Percentiles rank a stretch among this genome's conserved stretches.
Conservation (phyloP, 2,329 filamentous ascomycete genomes). For the Lasiodiplodia hormozganensis region DNA sequence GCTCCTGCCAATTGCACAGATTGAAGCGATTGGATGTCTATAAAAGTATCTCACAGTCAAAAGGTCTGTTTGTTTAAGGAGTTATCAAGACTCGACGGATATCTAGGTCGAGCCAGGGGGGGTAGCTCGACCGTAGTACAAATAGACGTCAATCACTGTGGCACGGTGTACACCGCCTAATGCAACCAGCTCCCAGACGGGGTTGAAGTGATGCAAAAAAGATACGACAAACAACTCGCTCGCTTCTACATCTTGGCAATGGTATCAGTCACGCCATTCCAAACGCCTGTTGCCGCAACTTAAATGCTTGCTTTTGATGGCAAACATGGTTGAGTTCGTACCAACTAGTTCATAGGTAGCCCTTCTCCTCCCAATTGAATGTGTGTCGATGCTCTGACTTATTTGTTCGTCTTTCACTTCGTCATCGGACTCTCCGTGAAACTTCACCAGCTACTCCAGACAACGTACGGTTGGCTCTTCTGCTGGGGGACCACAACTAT, state of each 20-base stretch:
- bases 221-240: not conserved
- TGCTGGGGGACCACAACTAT: no score
- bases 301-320: not conserved
- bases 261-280: not conserved
- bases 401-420: not conserved
- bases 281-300: not conserved
- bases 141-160: not conserved
- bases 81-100: not conserved
- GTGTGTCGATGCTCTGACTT: not conserved
- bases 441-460: not conserved
- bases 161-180: not conserved
- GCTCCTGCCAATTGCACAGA: not conserved
- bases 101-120: not conserved
- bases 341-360: not conserved
- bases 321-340: not conserved
- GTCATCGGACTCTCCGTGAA: not conserved
- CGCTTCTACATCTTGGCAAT: not conserved
- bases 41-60: not conserved
- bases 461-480: not conserved
- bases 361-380: not conserved
- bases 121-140: not conserved
- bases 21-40: not conserved
- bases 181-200: not conserved
- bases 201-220: conserved; percentile 1
- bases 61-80: not conserved